Evolutionary conservation across 75 land plant species (phyloP).

Genomic region (Chamaecyparis obtusa): DNA sequence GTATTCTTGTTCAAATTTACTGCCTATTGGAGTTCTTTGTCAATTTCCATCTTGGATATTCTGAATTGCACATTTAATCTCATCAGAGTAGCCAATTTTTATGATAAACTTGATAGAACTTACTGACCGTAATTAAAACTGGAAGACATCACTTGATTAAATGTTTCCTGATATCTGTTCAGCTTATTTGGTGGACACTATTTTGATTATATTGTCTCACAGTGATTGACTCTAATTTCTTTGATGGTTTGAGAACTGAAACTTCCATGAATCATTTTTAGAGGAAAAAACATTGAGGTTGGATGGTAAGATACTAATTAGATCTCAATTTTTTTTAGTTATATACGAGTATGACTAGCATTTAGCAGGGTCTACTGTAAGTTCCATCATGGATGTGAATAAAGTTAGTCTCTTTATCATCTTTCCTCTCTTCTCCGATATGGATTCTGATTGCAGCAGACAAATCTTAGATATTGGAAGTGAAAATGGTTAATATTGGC

Average conservation of each 20-base stretch:
- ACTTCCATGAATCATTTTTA: neutral
- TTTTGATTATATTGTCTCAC: neutral
- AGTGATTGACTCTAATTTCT: neutral
- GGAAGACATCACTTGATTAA: neutral
- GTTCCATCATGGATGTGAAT: neutral
- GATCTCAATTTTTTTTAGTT: neutral
- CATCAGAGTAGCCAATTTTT: neutral
- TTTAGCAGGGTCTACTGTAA: neutral
- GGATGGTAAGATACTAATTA: neutral
- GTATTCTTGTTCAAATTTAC: neutral
- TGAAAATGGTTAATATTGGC: neutral
- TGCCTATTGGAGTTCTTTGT: neutral
- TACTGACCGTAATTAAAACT: neutral
- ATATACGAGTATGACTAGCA: neutral
- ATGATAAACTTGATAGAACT: neutral
- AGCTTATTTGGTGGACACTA: neutral
- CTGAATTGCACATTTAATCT: neutral
- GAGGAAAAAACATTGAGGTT: neutral
- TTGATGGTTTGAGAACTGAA: neutral
- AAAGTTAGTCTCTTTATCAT: neutral
- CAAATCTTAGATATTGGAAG: neutral
- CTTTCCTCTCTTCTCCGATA: neutral
- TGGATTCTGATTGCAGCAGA: neutral
- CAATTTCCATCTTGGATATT: neutral
- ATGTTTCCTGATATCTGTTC: neutral